Evolutionary conservation across 768 basidiomycete species (phyloP), one percentile per base, ranked within the genome.

Genomic region (Mycena amicta): DNA sequence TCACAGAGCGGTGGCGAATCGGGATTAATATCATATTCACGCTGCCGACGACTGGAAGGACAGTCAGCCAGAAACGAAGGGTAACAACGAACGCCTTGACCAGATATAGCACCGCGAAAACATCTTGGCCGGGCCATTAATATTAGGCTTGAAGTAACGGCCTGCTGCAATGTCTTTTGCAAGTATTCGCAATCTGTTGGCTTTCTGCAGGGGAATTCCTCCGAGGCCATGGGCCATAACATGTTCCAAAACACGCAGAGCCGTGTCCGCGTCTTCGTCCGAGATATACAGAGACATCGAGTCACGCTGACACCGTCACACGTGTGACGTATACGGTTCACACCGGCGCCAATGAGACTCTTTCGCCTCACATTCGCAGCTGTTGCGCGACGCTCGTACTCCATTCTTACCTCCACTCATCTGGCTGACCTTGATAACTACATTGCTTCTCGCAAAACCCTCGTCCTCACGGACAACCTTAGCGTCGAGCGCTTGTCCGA

Each of bases 401-500:
- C 47, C 13, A 20, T 25, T 28, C 27, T 49, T 12, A 6, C 47
- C 23, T 8, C 47, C 47, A 28, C 4, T 13, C 47, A 49, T 6
- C 47, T 49, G 6, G 45, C 58, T 39, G 65, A 68, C 2, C 76
- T 83, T 53, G 81, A 87, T 68, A 66, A 70, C 52, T 88, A 86
- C 87, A 85, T 83, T 50, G 67, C 71, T 25, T 72, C 77, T 18
- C 77, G 80, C 13, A 83, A 81, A 57, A 72, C 72, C 18, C 73
- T 83, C 55, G 62, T 70, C n/a, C 71, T 83, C 27, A 60, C 70
- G 4, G 86, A 88, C 63, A 76, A 78, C 1, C 71, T 89, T 50
- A 75, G 76, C 53, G 67, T 76, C 22, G 83, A 84, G 13, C 85
- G 80, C 57, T 75, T 89, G 61, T 77, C 83, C n/a, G 84, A 87